Conservation (phyloP, 2,329 filamentous ascomycete genomes). For the Tolypocladium pustulatum region DNA sequence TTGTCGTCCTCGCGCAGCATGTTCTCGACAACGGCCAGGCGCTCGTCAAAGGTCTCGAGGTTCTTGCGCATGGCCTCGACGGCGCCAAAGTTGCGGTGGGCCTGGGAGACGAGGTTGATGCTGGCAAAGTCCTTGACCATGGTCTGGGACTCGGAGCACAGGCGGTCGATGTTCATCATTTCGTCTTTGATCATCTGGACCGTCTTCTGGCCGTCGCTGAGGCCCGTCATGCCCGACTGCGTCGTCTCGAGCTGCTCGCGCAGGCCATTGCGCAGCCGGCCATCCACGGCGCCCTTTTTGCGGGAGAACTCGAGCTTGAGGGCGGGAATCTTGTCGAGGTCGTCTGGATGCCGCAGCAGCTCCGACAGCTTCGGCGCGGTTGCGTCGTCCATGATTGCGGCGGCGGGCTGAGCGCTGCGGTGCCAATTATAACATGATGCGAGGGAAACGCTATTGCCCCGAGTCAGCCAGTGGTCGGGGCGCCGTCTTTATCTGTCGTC, state of each 20-base stretch:
- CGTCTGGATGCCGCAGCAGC: constrained; percentile 87
- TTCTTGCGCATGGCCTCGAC: constrained; percentile 90
- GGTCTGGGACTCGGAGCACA: constrained; percentile 93
- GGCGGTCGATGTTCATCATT: constrained; percentile 95
- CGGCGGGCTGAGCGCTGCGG: constrained; percentile 5
- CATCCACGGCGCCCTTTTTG: constrained; percentile 87
- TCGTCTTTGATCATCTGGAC: constrained; percentile 93
- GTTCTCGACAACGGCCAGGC: constrained; percentile 63
- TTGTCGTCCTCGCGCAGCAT: constrained; percentile 77
- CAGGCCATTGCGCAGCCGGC: constrained; percentile 77
- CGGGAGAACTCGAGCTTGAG: constrained; percentile 88
- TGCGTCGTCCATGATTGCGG: constrained; percentile 39
- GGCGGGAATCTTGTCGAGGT: constrained; percentile 87
- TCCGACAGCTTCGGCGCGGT: constrained; percentile 76
- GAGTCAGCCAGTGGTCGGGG: not conserved
- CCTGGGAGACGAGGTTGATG: constrained; percentile 85
- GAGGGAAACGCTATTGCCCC: not conserved
- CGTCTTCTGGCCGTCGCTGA: constrained; percentile 82
- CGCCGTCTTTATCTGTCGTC: not conserved
- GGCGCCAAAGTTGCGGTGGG: constrained; percentile 90
- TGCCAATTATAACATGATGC: constrained; percentile 9
- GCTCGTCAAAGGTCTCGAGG: constrained; percentile 75
- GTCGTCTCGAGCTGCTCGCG: constrained; percentile 91
- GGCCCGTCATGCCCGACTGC: constrained; percentile 81
- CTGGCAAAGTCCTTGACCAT: constrained; percentile 96